A percentile compares a stretch with the other conserved stretches of the same genome.
Conservation (phyloP, 345 rosid genomes). For the Arabidopsis suecica region DNA sequence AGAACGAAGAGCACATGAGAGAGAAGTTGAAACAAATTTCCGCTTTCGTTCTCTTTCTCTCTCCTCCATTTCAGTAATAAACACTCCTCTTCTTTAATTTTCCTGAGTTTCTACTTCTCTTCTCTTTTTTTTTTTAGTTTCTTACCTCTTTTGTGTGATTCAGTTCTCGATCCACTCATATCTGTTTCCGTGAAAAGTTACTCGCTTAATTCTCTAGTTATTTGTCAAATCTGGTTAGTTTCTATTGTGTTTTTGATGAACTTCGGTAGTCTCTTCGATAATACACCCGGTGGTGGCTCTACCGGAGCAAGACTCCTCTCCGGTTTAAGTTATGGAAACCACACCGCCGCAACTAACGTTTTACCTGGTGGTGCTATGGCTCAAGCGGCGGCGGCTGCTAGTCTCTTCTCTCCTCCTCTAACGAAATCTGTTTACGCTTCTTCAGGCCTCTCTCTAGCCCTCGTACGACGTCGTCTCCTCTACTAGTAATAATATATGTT, state of each 20-base stretch:
- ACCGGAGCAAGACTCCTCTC: constrained; percentile 47
- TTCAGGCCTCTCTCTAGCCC: constrained; percentile 54
- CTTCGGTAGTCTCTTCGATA: constrained; percentile 51
- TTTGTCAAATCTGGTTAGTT: not conserved
- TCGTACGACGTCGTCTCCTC: constrained; percentile 42
- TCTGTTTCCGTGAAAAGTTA: constrained; percentile 17
- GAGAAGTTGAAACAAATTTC: constrained; percentile 44
- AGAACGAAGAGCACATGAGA: constrained; percentile 68
- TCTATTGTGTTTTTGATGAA: constrained; percentile 38
- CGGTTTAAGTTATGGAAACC: constrained; percentile 43
- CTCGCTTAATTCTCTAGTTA: not conserved
- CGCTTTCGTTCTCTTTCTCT: constrained; percentile 64
- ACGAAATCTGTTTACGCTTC: constrained; percentile 47
- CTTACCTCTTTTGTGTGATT: not conserved
- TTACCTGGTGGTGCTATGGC: constrained; percentile 51
- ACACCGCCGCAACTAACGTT: constrained; percentile 31
- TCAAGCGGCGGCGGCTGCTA: constrained; percentile 38
- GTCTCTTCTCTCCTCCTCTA: constrained; percentile 44
- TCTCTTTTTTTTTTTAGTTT: not conserved
- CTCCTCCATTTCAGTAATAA: constrained; percentile 36
- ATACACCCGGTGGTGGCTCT: constrained; percentile 31
- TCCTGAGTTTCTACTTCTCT: constrained; percentile 45
- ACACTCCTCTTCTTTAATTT: not conserved
- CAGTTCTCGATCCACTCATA: constrained; percentile 12
- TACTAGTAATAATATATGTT: not conserved